These are phyloP conservation scores for Paramecium sonneborni DNA, from an alignment of 73 alveolate genomes.

Conservation along the genomic window DNA sequence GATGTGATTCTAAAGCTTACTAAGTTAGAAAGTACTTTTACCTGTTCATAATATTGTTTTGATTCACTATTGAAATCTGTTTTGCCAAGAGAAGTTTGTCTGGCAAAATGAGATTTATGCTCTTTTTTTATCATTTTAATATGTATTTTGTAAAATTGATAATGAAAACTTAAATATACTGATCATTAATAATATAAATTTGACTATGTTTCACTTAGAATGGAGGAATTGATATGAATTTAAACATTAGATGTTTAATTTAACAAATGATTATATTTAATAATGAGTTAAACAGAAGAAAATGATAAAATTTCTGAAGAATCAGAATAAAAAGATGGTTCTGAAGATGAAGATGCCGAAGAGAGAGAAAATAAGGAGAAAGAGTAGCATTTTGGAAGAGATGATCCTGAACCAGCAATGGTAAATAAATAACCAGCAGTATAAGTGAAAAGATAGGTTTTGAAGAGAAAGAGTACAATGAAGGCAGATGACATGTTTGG, in stretches of 20 bases:
- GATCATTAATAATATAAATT: neutral
- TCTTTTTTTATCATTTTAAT: neutral
- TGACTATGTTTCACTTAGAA: neutral
- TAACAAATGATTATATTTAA: neutral
- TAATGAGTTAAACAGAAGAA: neutral
- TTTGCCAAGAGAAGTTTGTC: neutral
- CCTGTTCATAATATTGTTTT: neutral
- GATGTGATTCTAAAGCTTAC: neutral
- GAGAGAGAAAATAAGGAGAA: neutral
- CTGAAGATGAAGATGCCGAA: neutral
- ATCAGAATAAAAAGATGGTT: conserved; percentile 18
- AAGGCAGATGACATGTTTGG: conserved; percentile 28
- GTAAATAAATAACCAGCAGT: neutral
- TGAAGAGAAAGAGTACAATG: conserved; percentile 10
- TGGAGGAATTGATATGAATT: neutral
- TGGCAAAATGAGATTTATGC: neutral
- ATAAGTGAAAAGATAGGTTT: neutral
- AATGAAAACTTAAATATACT: neutral
- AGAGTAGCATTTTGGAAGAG: neutral
- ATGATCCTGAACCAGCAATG: neutral
- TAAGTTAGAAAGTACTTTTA: neutral
- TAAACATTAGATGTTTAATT: neutral
- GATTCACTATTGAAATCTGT: neutral
- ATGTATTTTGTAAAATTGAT: too few relatives aligned
- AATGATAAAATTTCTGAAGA: conserved; percentile 22